Evolutionary conservation across 2,329 filamentous ascomycete genomes (phyloP).

Genomic region (Exophiala mesophila): DNA sequence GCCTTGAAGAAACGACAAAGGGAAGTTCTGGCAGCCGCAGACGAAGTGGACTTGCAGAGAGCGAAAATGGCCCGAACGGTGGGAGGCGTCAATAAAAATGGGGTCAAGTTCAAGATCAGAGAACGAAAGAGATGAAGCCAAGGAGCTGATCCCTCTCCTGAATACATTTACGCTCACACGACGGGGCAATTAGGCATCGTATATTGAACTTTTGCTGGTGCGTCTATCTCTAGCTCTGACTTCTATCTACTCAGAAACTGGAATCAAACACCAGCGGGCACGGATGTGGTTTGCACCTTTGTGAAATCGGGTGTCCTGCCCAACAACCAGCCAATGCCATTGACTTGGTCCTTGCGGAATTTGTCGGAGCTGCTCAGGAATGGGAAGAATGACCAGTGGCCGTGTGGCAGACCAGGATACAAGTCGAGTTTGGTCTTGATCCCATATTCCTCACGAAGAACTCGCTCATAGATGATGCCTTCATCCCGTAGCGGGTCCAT

Average conservation of each 20-base stretch:
- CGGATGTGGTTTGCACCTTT: constrained; percentile 12
- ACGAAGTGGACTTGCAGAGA: constrained; percentile 55
- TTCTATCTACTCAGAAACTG: too few relatives aligned
- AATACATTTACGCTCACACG: too few relatives aligned
- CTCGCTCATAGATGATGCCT: constrained; percentile 26
- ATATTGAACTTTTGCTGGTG: too few relatives aligned
- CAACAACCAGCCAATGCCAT: constrained; percentile 23
- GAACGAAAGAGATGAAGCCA: constrained; percentile 54
- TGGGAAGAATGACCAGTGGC: constrained; percentile 29
- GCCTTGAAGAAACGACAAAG: constrained; percentile 51
- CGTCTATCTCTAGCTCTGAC: too few relatives aligned
- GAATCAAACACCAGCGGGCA: constrained; percentile 10
- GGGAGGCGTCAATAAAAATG: constrained; percentile 59
- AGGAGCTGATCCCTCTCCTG: too few relatives aligned
- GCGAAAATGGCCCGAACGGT: constrained; percentile 57
- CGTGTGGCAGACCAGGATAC: constrained; percentile 33
- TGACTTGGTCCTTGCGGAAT: constrained; percentile 27
- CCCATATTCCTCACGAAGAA: constrained; percentile 25
- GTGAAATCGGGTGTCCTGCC: constrained; percentile 19
- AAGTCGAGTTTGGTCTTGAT: constrained; percentile 30
- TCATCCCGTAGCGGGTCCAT: constrained; percentile 29
- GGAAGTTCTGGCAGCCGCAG: constrained; percentile 52
- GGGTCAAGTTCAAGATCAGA: constrained; percentile 60
- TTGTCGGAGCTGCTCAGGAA: constrained; percentile 25
- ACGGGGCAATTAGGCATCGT: too few relatives aligned